Evolutionary conservation across 345 rosid genomes (phyloP).

Genomic region (Eutrema yunnanense): DNA sequence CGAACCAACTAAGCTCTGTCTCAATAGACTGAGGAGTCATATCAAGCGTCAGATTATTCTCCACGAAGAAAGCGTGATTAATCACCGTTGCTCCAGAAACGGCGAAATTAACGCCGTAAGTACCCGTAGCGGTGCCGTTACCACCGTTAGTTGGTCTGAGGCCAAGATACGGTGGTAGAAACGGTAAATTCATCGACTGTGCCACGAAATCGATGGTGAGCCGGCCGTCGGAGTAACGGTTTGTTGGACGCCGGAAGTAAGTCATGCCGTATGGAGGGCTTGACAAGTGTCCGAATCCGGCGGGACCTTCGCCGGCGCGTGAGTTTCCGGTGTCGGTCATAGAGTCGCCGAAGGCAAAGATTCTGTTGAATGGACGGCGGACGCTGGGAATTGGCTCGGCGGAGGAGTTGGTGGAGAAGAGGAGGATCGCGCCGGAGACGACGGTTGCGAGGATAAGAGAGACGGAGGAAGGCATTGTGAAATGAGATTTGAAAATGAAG

Average conservation of each 20-base stretch:
- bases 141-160: conserved; percentile 18
- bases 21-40: conserved; percentile 67
- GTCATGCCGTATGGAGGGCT: conserved; percentile 73
- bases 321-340: conserved; percentile 98
- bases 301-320: conserved; percentile 51
- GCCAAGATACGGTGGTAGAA: conserved; percentile 61
- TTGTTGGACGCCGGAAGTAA: conserved; percentile 72
- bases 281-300: conserved; percentile 74
- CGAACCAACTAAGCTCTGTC: conserved; percentile 69
- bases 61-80: conserved; percentile 65
- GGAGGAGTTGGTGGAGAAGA: conserved; percentile 15
- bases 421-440: conserved; percentile 15
- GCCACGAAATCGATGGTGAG: conserved; percentile 82
- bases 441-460: conserved; percentile 9
- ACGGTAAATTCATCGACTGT: conserved; percentile 57
- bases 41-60: conserved; percentile 64
- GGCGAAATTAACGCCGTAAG: conserved; percentile 78
- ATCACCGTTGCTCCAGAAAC: conserved; percentile 88
- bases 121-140: conserved; percentile 17
- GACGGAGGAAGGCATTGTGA: conserved; percentile 22
- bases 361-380: conserved; percentile 52
- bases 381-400: background rate
- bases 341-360: conserved; percentile 91
- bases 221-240: conserved; percentile 90
- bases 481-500: conserved; percentile 4